Base-by-base conservation (phyloP, 129 eudicot species). In the Escallonia herrerae region DNA sequence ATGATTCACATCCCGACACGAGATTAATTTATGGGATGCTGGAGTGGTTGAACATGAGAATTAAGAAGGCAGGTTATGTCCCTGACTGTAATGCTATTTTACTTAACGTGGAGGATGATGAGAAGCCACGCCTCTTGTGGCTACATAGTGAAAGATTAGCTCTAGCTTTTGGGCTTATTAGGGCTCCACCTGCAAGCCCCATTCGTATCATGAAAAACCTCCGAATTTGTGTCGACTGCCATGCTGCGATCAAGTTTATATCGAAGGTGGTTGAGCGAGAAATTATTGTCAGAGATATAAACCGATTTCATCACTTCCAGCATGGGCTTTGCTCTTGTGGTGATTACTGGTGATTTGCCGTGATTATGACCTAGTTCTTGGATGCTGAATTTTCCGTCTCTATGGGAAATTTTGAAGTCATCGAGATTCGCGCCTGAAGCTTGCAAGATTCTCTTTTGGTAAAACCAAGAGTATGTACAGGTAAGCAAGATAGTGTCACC, bases 61-160 rank as follows among this genome's bases (percentile, higher is more conserved):
- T 65, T 43, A 71, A 56, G 51, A 65, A 44, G 39, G 80, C 60
- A 4, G 90, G 96, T 8, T 80, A 85, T 77, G 78, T 75, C 1
- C 82, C 87, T 58, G 76, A 85, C 65, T 65, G 40, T 66, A 78
- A 83, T 71, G 96, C 68, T 14, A 75, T 89, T 64, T 70, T 85
- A 69, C 90, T 85, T 74, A 94, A 89, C 59, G 94, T 89, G 52
- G 96, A 85, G 37, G 90, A 89, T 69, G 96, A 89, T 69, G 96
- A 85, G 64, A 89, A 89, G 74, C 71, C 74, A 8, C 78, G 87
- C 8, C 62, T 80, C 22, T 65, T 89, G 68, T 89, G 96, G 96
- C 76, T 77, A 42, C 96, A 89, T 15, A 85, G 96, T 76, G 96
- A 89, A 61, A 71, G 94, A 68, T 60, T 89, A 54, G 96, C 94